phyloP scores from a whole-genome alignment of 2,329 filamentous ascomycete species.

The Cadophora luteo-olivacea region DNA sequence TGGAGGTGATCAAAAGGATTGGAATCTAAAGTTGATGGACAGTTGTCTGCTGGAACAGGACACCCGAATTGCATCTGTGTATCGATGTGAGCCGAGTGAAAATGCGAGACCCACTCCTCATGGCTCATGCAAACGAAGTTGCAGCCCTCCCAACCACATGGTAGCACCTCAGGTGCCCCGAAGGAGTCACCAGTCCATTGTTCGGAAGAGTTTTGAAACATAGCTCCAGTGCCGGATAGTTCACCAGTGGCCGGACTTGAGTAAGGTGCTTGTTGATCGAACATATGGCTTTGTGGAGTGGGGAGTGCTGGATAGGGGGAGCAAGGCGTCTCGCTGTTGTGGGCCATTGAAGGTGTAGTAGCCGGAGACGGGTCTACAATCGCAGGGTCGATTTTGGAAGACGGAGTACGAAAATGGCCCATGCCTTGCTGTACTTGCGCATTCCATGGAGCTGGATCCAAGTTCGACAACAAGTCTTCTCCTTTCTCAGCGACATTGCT shows the following conservation, averaged over 20 bases:
- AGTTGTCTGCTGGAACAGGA: constrained; percentile 38
- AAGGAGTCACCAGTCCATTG: constrained; percentile 22
- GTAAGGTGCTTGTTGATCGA: constrained; percentile 20
- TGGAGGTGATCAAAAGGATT: constrained; percentile 42
- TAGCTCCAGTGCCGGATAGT: constrained; percentile 33
- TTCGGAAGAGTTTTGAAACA: constrained; percentile 26
- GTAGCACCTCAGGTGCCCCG: constrained; percentile 25
- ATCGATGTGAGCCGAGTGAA: constrained; percentile 41
- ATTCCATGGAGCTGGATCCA: constrained; percentile 21
- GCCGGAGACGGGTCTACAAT: constrained; percentile 24
- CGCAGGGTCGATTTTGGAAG: constrained; percentile 10
- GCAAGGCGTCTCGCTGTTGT: constrained; percentile 29
- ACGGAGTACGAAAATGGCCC: neutral
- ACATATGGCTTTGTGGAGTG: constrained; percentile 24
- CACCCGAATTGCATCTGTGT: constrained; percentile 41
- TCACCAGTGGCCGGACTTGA: constrained; percentile 16
- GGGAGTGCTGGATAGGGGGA: constrained; percentile 27
- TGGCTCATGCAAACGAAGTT: constrained; percentile 33
- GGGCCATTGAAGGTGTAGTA: constrained; percentile 35
- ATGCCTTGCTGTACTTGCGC: constrained; percentile 14
- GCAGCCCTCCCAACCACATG: constrained; percentile 42
- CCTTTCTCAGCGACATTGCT: constrained; percentile 12
- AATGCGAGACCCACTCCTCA: constrained; percentile 38
- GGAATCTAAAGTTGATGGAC: constrained; percentile 32
- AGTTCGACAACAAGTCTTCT: constrained; percentile 19